Evolutionary conservation across 2,329 filamentous ascomycete genomes (phyloP), one percentile per base, ranked within the genome.

Genomic region (Didymella lethalis): DNA sequence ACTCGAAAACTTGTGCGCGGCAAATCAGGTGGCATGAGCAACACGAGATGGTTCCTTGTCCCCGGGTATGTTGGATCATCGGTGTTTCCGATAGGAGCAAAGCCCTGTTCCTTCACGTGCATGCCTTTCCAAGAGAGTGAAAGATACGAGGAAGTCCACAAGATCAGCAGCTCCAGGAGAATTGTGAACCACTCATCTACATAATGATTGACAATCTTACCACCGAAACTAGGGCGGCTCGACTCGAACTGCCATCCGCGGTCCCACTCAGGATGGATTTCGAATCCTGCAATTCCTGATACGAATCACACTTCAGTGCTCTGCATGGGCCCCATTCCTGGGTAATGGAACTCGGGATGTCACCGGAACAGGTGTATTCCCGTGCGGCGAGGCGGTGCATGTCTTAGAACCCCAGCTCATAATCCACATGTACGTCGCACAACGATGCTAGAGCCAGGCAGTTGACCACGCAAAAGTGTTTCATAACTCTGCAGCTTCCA

Each of bases 351-450:
- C 34, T 29, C 40, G 20, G 28, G 18, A 28, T 32, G 38, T 8
- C 20, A 36, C 45, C 32, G 16, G 43, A 54, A 59, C 46, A 47
- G 26, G 46, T 41, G 40, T 59, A 46, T 23, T 46, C n/a, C 31
- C 46, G 46, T 41, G 46, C 47, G 23, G 50, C 46, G 40, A 54
- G 56, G 26, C 49, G 38, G 44, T 49, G 55, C 55, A 45, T 48
- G 44, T 26, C 45, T 54, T 45, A 54, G 31, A 23, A 47, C 23
- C 50, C 40, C 46, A 43, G 46, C 34, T 41, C 26, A 54, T 40
- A 54, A 41, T 40, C 46, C 41, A 50, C 47, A 46, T 43, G 25
- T 51, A n/a, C 25, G 28, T 54, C 50, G 50, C 50, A 50, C 50
- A 32, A 59, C 40, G 11, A 25, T 54, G 38, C 32, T 47, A 31